Evolutionary conservation across 208 protist species (phyloP), one percentile per base, ranked within the genome.

Genomic region (Crithidia fasciculata): DNA sequence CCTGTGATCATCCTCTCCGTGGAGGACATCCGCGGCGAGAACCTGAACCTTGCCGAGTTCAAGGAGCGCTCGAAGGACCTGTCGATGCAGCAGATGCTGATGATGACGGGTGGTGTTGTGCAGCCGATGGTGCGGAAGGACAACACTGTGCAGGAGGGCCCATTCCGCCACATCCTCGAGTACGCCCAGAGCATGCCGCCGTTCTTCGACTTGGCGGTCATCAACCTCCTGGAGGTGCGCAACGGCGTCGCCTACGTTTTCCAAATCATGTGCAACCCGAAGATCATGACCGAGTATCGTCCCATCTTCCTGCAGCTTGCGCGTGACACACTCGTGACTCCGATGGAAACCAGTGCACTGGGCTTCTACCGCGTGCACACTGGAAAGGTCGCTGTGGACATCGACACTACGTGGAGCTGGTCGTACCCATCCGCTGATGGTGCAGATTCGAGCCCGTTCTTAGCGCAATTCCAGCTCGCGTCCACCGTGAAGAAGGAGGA

Each of bases 201-300:
- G 40, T 87, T 88, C 63, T 86, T 91, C 45, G 78, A 95, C 49
- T 70, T 95, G 13, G 78, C 71, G 15, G 90, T 95, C 37, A 72
- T 89, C 69, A 95, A 92, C 76, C 76, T 95, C 15, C 60, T 91
- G 64, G 84, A 89, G 67, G 84, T 95, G 43, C 85, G 81, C 64
- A 80, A 91, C 53, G 82, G 86, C 36, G 55, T 95, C 53, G 90
- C 90, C 5, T 92, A 93, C 65, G 85, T 90, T 0, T 89, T 95
- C 60, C 90, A 95, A 70, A 89, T 95, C n/a, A 95, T 91, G 85
- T 76, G 80, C 69, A 89, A 78, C 61, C 81, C 83, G n/a, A 81
- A 72, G 49, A 81, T 89, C 4, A 86, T 92, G 83, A 75, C 81
- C 41, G 59, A 86, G 58, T 84, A 89, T 74, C 84, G 76, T 39